Evolutionary conservation across 768 basidiomycete species (phyloP), one percentile per base, ranked within the genome.

Genomic region (Tylopilus vinaceipallidus): DNA sequence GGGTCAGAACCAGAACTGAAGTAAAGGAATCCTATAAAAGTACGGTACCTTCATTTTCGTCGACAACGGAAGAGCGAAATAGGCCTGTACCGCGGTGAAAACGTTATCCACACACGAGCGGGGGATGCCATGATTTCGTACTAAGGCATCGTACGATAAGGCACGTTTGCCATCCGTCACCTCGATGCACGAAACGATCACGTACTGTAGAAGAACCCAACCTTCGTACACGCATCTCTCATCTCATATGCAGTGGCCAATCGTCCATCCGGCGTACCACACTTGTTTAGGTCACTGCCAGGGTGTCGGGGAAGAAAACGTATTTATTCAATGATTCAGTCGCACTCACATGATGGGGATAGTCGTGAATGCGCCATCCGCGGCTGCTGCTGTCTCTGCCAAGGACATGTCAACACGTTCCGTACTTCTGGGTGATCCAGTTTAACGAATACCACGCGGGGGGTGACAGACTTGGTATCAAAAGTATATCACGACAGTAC

Each of bases 151-250:
- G 16, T 17, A 8, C 9, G 20, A 43, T 27, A 24, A 33, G 33
- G 40, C n/a, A n/a, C n/a, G 6, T 19, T 24, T 6, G 16, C 20
- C 36, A 29, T 17, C 24, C 20, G 17, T 26, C 17, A 33, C n/a
- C n/a, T n/a, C n/a, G n/a, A 34, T 19, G 22, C 27, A 8, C 26
- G 45, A 9, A 35, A 46, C 3, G 4, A 23, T 27, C 14, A 8
- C 71, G 19, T 54, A 87, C 86, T 79, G 59, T 93, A 94, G 65
- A 94, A 88, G 64, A 95, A 93, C 1, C 91, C 91, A 6, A 89
- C 88, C 44, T 80, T 76, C 47, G 89, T 82, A 56, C 88, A 91
- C 0, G 91, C 91, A 55, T 87, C 76, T 45, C 85, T 75, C 35
- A 94, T 77, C 54, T 80, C 67, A 20, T 70, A 60, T 0, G 82